A percentile compares a stretch with the other conserved stretches of the same genome.
Conservation (phyloP, 2,329 filamentous ascomycete species). For the Hymenoscyphus fructigenus region DNA sequence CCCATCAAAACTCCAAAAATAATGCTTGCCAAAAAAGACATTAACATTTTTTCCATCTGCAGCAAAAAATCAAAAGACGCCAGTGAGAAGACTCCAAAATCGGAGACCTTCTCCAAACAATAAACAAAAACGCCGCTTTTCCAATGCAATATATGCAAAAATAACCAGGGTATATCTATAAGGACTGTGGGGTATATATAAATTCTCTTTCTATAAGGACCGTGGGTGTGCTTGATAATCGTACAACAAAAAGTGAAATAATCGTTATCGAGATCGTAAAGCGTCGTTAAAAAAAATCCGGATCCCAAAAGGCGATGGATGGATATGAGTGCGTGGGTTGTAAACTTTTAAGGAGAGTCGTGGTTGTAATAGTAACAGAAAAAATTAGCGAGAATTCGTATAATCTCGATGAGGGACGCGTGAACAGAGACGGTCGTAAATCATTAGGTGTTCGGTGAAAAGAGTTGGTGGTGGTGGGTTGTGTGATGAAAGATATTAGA, state of each 20-base stretch:
- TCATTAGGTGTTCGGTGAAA: slow-evolving; percentile 14
- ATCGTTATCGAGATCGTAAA: slow-evolving; percentile 33
- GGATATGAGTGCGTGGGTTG: slow-evolving; percentile 17
- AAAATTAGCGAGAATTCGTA: slow-evolving; percentile 24
- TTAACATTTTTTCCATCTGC: slow-evolving; percentile 2
- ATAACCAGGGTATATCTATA: slow-evolving; percentile 29
- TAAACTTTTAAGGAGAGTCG: slow-evolving; percentile 26
- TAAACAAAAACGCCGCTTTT: slow-evolving; percentile 26
- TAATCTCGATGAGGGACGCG: slow-evolving; percentile 24
- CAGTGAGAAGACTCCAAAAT: not conserved
- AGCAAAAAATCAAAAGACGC: not conserved
- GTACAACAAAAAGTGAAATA: slow-evolving; percentile 30
- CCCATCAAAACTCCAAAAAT: not conserved
- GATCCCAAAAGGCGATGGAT: not conserved
- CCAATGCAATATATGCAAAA: slow-evolving; percentile 26
- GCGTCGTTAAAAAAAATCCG: slow-evolving; percentile 24
- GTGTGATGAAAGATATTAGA: slow-evolving; percentile 26
- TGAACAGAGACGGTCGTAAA: slow-evolving; percentile 21
- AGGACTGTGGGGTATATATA: slow-evolving; percentile 31
- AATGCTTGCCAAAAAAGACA: not conserved
- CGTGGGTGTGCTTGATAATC: slow-evolving; percentile 29
- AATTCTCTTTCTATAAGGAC: slow-evolving; percentile 2
- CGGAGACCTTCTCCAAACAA: not conserved
- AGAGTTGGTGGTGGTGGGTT: slow-evolving; percentile 2
- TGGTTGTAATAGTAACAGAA: slow-evolving; percentile 19